Evolutionary conservation across 2,329 filamentous ascomycete genomes (phyloP), one percentile per base, ranked within the genome.

Genomic region (Blastomyces emzantsi): DNA sequence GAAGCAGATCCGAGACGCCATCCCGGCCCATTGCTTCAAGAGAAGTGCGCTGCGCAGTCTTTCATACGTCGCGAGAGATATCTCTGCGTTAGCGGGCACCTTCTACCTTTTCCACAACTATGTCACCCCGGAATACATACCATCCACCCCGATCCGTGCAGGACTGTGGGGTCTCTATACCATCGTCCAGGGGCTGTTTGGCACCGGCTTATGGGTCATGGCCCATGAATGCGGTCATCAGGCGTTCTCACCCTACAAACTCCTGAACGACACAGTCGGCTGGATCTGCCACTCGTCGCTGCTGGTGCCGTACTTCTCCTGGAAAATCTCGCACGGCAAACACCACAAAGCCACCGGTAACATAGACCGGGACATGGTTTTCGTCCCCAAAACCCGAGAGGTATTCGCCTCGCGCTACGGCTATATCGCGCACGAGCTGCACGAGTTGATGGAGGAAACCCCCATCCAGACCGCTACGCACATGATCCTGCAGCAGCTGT

Each of bases 291-390:
- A 97, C 81, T 96, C 92, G 47, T 78, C 86, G 55, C 86, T 97
- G 49, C 83, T 97, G 63, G 93, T 99, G 59, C 94, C 94, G 28
- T 99, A 97, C 82, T 99, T 97, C 82, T 96, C 91, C 75, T 99
- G 94, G 94, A 96, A 99, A 82, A 92, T 97, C 79, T 96, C 92
- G 69, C 94, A 99, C 81, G 90, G 91, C 82, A 96, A 96, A 86
- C 94, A 99, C 83, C 94, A 99, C 89, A 97, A 97, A 85, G 92
- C 92, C 68, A 99, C 94, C 49, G 94, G 92, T 71, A 86, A 99
- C 83, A 87, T 99, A 80, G 92, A 95, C 80, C 90, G 93, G 70
- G 94, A 99, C 79, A 99, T 99, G 94, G 94, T 97, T 67, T 97
- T 97, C 76, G 83, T 97, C n/a, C 94, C 94, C 65, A 90, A 90